Conservation (phyloP, 2,329 filamentous ascomycete genomes). For the Emmonsiellopsis sp. region DNA sequence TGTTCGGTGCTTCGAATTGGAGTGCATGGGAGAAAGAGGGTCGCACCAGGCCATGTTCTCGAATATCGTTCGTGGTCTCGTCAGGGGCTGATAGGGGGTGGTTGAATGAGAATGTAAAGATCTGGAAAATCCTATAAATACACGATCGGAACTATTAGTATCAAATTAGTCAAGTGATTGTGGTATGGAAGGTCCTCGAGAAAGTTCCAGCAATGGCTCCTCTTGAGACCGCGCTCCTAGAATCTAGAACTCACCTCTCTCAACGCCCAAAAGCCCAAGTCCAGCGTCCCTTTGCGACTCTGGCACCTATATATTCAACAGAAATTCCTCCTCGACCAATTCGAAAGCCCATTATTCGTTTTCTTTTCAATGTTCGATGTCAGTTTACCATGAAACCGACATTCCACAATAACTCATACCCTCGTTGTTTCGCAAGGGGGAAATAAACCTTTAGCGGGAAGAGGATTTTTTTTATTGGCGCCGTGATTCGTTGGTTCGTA, state of each 20-base stretch:
- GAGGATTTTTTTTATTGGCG: too few relatives aligned
- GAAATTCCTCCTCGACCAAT: neutral
- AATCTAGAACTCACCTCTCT: neutral
- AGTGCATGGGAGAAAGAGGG: neutral
- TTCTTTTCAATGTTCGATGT: neutral
- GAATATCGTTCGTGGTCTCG: neutral
- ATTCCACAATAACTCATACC: too few relatives aligned
- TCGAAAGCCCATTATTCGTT: slow-evolving; percentile 2
- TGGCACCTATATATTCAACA: neutral
- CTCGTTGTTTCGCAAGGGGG: too few relatives aligned
- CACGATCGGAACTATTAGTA: neutral
- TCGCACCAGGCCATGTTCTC: neutral
- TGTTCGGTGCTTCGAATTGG: neutral
- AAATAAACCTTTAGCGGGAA: too few relatives aligned
- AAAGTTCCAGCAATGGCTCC: too few relatives aligned
- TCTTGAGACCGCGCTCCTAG: neutral
- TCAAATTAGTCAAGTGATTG: neutral
- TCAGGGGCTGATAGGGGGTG: too few relatives aligned
- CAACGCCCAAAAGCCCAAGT: neutral
- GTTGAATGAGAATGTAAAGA: too few relatives aligned
- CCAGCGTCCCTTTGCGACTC: neutral
- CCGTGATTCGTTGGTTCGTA: too few relatives aligned
- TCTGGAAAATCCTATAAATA: too few relatives aligned
- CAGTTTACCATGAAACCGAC: too few relatives aligned
- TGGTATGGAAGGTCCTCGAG: too few relatives aligned